Base-by-base conservation (phyloP, 2,329 filamentous ascomycete genomes). In the Nakataea oryzae region DNA sequence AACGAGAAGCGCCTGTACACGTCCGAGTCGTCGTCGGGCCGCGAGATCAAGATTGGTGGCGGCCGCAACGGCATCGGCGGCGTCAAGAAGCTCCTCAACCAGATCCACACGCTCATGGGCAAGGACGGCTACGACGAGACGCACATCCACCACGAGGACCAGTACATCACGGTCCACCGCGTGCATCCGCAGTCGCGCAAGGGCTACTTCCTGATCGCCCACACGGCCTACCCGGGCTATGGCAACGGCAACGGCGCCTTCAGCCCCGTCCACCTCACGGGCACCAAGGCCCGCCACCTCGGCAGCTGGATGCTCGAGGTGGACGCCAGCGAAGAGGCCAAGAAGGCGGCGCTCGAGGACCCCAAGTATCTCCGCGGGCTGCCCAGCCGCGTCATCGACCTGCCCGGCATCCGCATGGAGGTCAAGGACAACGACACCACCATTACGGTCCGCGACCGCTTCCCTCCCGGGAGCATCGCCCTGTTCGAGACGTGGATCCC, bases 401-500 rank as follows among this genome's bases (percentile, higher is more conserved):
- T 96, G 17, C 83, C 87, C 1, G 89, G 89, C 11, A 84, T 96
- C 63, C 81, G 81, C 29, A 82, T 96, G 69, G 88, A 93, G 65
- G 78, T 82, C n/a, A 82, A 86, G 60, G 86, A 82, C 5, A 84
- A 89, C 57, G 87, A 91, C 68, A 93, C 92, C 1, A 82, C 87
- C 62, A 91, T 99, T 65, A 87, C 85, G 0, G 86, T 96, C 21
- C 87, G 89, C 2, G 87, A 92, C 58, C 85, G 87, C 65, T 96
- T 99, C 72, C 91, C 92, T 3, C 93, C 96, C 17, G 95, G 95
- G 63, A 96, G 92, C 66, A 96, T 99, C 67, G 92, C 93, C 3
- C 79, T 99, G 3, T 96, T 97, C 67, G 93, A 97, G 76, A 99
- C 95, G 0, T 97, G 90, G 88, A 95, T 97, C 30, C 93, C 93